phyloP scores from a whole-genome alignment of 2,329 filamentous ascomycete species.

The Paracamarosporium sp. region DNA sequence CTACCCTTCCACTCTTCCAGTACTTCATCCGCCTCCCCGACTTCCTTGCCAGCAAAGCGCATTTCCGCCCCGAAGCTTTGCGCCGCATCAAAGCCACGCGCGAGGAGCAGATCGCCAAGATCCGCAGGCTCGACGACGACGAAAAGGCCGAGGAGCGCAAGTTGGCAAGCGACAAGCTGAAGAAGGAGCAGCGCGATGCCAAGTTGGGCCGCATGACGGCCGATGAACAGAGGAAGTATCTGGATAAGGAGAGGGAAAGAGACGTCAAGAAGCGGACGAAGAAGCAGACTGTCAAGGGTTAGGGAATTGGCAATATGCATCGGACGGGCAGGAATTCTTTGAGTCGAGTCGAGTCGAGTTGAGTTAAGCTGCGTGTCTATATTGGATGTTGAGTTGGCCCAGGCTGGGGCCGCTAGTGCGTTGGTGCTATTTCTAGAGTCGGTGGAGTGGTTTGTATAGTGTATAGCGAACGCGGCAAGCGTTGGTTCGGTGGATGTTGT shows the following conservation, averaged over 20 bases:
- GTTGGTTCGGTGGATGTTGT: constrained; percentile 31
- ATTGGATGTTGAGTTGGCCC: not conserved
- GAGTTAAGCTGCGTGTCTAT: not conserved
- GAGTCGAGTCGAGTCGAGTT: no score
- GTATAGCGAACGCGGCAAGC: not conserved
- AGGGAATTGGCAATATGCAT: not conserved
- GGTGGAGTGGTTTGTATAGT: not conserved
- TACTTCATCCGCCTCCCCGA: constrained; percentile 88
- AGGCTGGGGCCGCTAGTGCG: not conserved
- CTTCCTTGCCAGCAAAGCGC: constrained; percentile 74
- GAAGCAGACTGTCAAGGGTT: constrained; percentile 63
- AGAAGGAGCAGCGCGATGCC: constrained; percentile 76
- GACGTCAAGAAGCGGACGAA: constrained; percentile 74
- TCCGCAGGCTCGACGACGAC: constrained; percentile 79
- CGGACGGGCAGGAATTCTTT: not conserved
- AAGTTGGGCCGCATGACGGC: constrained; percentile 76
- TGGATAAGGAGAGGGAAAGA: constrained; percentile 87
- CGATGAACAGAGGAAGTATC: constrained; percentile 59
- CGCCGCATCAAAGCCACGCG: constrained; percentile 83
- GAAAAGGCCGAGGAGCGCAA: constrained; percentile 69
- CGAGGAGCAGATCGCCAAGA: constrained; percentile 79
- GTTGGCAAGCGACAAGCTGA: constrained; percentile 65
- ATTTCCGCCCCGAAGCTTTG: constrained; percentile 87
- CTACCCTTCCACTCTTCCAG: constrained; percentile 76
- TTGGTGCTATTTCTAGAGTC: not conserved